phyloP scores from a whole-genome alignment of 129 eudicot genomes.

The Lactuca saligna region DNA sequence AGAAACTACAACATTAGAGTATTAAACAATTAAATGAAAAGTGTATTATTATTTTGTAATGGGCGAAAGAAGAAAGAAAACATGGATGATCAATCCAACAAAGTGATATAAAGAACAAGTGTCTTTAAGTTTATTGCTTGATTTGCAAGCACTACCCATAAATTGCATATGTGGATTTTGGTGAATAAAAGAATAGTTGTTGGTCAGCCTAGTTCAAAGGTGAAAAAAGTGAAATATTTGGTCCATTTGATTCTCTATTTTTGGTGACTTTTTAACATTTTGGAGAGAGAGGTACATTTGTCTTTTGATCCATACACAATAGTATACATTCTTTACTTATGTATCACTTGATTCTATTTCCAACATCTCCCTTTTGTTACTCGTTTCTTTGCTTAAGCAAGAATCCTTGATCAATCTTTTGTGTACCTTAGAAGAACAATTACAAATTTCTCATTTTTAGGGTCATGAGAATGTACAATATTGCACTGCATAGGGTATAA shows the following conservation, averaged over 20 bases:
- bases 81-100: constrained; percentile 41
- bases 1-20: not conserved
- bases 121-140: constrained; percentile 40
- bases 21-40: not conserved
- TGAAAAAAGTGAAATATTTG: constrained; percentile 34
- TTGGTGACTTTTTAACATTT: constrained; percentile 32
- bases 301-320: constrained; percentile 19
- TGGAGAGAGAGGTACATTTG: constrained; percentile 18
- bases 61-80: constrained; percentile 28
- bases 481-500: constrained; percentile 1
- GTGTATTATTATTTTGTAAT: constrained; percentile 6
- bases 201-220: constrained; percentile 39
- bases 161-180: constrained; percentile 28
- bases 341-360: constrained; percentile 36
- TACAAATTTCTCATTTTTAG: not conserved
- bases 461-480: constrained; percentile 24
- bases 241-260: constrained; percentile 35
- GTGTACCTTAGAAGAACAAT: constrained; percentile 7
- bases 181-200: constrained; percentile 33
- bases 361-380: constrained; percentile 27
- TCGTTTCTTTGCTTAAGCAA: constrained; percentile 19
- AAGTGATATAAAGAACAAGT: constrained; percentile 31
- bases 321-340: constrained; percentile 33
- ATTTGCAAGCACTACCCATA: constrained; percentile 39
- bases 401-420: constrained; percentile 4